Evolutionary conservation across 2,329 filamentous ascomycete species (phyloP), one percentile per base, ranked within the genome.

Genomic region (Exophiala aquamarina): DNA sequence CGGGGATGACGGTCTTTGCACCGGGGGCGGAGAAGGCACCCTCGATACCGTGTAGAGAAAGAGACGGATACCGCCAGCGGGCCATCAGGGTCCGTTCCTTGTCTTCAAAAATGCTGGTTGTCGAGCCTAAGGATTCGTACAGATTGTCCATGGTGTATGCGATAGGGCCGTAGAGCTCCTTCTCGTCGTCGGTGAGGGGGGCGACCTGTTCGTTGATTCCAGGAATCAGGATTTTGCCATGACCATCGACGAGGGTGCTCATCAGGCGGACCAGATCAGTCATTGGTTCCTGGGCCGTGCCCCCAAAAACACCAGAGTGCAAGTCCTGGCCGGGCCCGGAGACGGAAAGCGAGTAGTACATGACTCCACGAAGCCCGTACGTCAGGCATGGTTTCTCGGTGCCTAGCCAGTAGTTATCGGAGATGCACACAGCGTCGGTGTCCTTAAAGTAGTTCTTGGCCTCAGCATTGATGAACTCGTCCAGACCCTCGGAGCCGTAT

Each of bases 351-450:
- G 86, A 88, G 77, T 97, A 98, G 80, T 98, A 98, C 76, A 94
- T 97, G 83, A 89, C 94, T 44, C 93, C 93, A 59, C 93, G 87
- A 54, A 98, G 86, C 60, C 93, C 93, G 68, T 98, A 98, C 8
- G 93, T 98, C 64, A 98, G 74, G 70, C 93, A 98, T 10, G 93
- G 93, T 79, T 96, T 96, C 79, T 97, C 90, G 4, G 93, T 97
- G 49, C 93, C 93, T 32, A 98, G 84, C 93, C 93, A 98, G 83
- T 98, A 98, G 80, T 98, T 98, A 72, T 98, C 93, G 38, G 89
- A 95, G 66, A 98, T 98, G 74, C 93, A 98, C 51, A 97, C 89
- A 4, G 91, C 93, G 59, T 98, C 93, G 28, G 90, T 84, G 62
- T 96, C 92, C 63, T 89, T 89, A 75, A 98, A 98, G 77, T 85